phyloP scores from a whole-genome alignment of 805 yeast genomes.

The Candida vaughaniae region DNA sequence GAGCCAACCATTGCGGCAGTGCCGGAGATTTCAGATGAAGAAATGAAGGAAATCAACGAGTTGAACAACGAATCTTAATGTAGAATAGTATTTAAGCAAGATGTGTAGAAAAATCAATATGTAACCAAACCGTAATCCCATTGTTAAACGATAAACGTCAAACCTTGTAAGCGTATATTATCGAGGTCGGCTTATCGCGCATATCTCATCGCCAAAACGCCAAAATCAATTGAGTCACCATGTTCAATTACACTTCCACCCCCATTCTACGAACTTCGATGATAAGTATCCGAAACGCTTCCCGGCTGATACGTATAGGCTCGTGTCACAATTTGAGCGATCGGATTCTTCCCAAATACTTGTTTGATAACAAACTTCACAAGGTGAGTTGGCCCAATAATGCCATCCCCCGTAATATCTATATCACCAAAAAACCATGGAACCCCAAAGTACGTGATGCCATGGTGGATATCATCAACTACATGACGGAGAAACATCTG shows the following conservation, averaged over 20 bases:
- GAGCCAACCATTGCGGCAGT: not conserved
- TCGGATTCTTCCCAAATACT: slow-evolving; percentile 10
- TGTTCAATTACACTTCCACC: too few relatives aligned
- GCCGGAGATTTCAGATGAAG: slow-evolving; percentile 33
- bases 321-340: slow-evolving; percentile 10
- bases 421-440: slow-evolving; percentile 85
- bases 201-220: too few relatives aligned
- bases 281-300: too few relatives aligned
- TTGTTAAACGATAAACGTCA: too few relatives aligned
- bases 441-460: slow-evolving; percentile 62
- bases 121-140: too few relatives aligned
- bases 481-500: slow-evolving; percentile 62
- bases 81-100: slow-evolving; percentile 1
- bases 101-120: too few relatives aligned
- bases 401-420: slow-evolving; percentile 57
- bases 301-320: too few relatives aligned
- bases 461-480: slow-evolving; percentile 61
- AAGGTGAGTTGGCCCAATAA: slow-evolving; percentile 6
- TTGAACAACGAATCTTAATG: slow-evolving; percentile 22
- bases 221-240: too few relatives aligned
- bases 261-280: too few relatives aligned
- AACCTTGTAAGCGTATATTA: too few relatives aligned
- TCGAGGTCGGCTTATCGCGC: too few relatives aligned
- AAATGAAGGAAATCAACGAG: slow-evolving; percentile 36
- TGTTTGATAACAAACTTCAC: slow-evolving; percentile 6